These are phyloP conservation scores for Pistacia integerrima DNA, from an alignment of 345 rosid species.

Conservation along the genomic window DNA sequence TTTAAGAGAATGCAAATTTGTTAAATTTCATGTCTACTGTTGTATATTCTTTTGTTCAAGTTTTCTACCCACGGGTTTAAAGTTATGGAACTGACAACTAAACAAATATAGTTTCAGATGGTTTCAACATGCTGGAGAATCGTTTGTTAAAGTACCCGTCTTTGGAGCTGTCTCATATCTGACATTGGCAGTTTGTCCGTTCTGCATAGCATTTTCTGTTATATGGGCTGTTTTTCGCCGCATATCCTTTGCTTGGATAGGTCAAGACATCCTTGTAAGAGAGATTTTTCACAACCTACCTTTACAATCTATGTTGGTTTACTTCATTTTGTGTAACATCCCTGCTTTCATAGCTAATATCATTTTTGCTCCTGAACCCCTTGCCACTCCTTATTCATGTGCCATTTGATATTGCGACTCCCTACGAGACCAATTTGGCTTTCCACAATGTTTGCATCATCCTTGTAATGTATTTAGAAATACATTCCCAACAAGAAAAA, in stretches of 20 bases:
- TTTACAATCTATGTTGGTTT: conserved; percentile 5
- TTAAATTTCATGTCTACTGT: not conserved
- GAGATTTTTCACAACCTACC: not conserved
- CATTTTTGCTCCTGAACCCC: not conserved
- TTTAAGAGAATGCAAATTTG: not conserved
- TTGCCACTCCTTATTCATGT: not conserved
- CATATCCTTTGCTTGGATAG: conserved; percentile 87
- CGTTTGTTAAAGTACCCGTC: conserved; percentile 74
- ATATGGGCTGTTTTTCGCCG: conserved; percentile 81
- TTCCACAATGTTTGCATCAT: not conserved
- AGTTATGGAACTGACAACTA: conserved; percentile 40
- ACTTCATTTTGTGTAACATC: not conserved
- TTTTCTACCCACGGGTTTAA: not conserved
- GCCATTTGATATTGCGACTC: not conserved
- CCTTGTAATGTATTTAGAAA: not conserved
- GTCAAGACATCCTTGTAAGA: conserved; percentile 99
- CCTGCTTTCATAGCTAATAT: not conserved
- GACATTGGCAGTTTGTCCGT: conserved; percentile 85
- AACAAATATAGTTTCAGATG: conserved; percentile 80
- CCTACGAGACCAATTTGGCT: not conserved
- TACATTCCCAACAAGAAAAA: not conserved
- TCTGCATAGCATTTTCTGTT: conserved; percentile 90
- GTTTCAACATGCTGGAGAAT: conserved; percentile 75
- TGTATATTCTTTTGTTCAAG: conserved; percentile 6
- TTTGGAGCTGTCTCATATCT: conserved; percentile 87